A percentile compares a stretch with the other conserved stretches of the same genome.
These are phyloP conservation scores for Nicotiana tomentosiformis DNA, from an alignment of 257 asterid genomes.

Conservation along the genomic window DNA sequence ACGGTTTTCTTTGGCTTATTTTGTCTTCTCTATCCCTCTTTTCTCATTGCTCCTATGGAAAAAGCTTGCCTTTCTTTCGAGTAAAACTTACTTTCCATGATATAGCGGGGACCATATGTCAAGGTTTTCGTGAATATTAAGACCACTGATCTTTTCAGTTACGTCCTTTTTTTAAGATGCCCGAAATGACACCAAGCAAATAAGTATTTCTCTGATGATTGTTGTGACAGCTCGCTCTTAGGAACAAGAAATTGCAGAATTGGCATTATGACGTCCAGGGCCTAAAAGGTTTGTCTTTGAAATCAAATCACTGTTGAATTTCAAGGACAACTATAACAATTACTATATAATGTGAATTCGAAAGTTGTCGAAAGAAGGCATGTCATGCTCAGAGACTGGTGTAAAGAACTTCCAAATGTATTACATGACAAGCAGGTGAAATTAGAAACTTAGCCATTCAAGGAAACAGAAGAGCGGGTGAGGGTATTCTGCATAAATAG, in stretches of 20 bases:
- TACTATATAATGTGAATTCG: not conserved
- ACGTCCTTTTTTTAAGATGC: not conserved
- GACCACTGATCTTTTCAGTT: not conserved
- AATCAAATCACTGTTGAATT: not conserved
- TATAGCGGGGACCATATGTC: not conserved
- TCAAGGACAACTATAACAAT: not conserved
- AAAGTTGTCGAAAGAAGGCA: not conserved
- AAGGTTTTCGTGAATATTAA: not conserved
- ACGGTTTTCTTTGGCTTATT: not conserved
- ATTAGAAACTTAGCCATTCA: not conserved
- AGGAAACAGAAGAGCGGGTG: not conserved
- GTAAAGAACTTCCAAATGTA: not conserved
- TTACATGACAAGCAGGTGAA: conserved; percentile 1
- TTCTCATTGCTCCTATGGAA: not conserved
- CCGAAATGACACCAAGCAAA: not conserved
- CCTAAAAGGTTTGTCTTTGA: not conserved
- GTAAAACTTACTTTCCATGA: not conserved
- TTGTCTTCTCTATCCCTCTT: not conserved
- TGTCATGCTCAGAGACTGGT: not conserved
- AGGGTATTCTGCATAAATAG: not conserved
- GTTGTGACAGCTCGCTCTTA: not conserved
- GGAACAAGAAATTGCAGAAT: not conserved
- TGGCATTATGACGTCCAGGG: not conserved
- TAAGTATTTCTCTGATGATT: not conserved
- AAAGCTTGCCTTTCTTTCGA: not conserved